phyloP scores from a whole-genome alignment of 2,329 filamentous ascomycete genomes.

The Colletotrichum tamarilloi region DNA sequence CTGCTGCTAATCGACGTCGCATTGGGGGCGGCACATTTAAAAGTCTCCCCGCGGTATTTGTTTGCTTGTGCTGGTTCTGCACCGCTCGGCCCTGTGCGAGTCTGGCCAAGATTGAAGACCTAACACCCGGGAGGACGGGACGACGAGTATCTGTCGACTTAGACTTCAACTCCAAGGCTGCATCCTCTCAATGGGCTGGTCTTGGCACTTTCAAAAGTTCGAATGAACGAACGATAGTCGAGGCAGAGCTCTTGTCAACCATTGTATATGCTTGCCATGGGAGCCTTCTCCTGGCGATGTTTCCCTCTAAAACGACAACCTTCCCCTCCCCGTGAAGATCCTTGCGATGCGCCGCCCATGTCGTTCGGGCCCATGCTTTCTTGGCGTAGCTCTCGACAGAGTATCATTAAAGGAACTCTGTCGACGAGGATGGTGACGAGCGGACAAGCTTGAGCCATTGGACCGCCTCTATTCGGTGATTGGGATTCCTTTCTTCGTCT shows the following conservation, averaged over 20 bases:
- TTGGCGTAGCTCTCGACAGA: neutral
- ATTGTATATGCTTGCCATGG: neutral
- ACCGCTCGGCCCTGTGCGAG: neutral
- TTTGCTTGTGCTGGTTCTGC: neutral
- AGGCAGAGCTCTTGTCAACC: neutral
- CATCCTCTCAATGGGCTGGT: neutral
- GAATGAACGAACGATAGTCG: neutral
- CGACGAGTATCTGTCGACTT: neutral
- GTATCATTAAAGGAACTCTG: neutral
- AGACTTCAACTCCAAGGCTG: neutral
- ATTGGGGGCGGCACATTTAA: neutral
- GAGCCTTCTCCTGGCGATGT: neutral
- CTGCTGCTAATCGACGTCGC: neutral
- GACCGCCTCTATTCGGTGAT: neutral
- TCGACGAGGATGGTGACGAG: slow-evolving; percentile 10
- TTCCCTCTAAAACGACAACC: neutral
- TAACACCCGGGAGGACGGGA: neutral
- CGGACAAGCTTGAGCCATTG: neutral
- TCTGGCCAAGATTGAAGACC: neutral
- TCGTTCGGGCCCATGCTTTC: neutral
- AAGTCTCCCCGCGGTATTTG: neutral
- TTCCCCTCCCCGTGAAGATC: neutral
- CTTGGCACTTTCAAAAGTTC: neutral
- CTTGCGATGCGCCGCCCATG: neutral
- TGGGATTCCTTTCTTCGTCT: neutral